Base-by-base conservation (phyloP, 257 asterid genomes). In the Gentiana dahurica region DNA sequence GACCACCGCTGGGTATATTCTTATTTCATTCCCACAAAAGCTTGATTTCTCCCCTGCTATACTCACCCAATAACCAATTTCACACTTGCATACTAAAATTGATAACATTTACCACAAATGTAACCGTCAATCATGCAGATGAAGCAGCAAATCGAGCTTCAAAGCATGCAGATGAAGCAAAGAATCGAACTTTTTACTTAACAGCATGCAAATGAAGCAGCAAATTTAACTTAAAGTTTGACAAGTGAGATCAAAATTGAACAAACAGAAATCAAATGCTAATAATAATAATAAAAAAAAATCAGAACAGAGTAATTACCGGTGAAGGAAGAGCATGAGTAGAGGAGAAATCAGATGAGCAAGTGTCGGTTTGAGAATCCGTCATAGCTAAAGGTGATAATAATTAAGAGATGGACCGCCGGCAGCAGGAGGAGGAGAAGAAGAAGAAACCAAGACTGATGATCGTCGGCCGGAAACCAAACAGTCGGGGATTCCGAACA, bases 331-430 rank as follows among this genome's bases (percentile, higher is more conserved):
- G 57, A 48, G 49, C 52, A 36, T 1, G 53, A 49, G 75, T 36
- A 32, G 54, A 63, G 57, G 70, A 72, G 61, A 51, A 71, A 52
- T 68, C 71, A 49, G 57, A 73, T 8, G 75, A 68, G 53, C 69
- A 68, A 2, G 72, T 41, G 51, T 74, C 65, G 57, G 64, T 56
- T 12, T 44, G 69, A 9, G 68, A 65, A 45, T 68, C 75, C 13
- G 60, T 59, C 79, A 73, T 73, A 50, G 51, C 9, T 13, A 64
- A 52, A 5, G 13, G 24, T 9, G 56, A 9, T 32, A 11, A 13
- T 24, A 24, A 24, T 24, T 24, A 53, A 3, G 1, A 48, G 12
- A 43, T 48, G 44, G 51, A 51, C 37, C 56, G 62, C 12, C 53
- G 47, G 37, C 58, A n/a, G 65, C n/a, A 4, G 32, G 39, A 57